These are phyloP conservation scores for Cucumis melo DNA, from an alignment of 306 rosid genomes.

Conservation along the genomic window DNA sequence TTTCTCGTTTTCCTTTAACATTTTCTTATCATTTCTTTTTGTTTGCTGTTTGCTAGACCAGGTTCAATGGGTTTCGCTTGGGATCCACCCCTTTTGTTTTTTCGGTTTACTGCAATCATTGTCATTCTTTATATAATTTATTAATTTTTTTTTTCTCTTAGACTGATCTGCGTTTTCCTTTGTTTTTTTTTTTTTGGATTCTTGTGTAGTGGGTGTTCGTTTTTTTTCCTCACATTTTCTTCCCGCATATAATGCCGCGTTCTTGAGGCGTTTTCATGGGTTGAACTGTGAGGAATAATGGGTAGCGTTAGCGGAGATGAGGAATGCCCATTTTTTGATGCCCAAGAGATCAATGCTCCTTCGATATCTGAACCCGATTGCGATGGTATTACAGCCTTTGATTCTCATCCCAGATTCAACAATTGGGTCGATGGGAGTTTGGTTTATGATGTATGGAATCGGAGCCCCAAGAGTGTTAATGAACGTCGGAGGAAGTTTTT, in stretches of 20 bases:
- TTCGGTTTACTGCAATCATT: constrained; percentile 30
- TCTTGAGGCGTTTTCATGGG: constrained; percentile 70
- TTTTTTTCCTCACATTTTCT: constrained; percentile 23
- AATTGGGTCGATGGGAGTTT: constrained; percentile 18
- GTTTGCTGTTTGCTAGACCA: constrained; percentile 20
- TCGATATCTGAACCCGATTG: constrained; percentile 35
- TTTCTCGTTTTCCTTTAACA: constrained; percentile 13
- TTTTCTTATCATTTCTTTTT: constrained; percentile 15
- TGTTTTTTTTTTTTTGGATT: constrained; percentile 30
- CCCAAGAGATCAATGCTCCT: constrained; percentile 49
- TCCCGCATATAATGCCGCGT: constrained; percentile 25
- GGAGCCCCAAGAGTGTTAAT: constrained; percentile 48
- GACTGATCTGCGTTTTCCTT: constrained; percentile 41
- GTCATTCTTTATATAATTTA: constrained; percentile 20
- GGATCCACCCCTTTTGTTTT: constrained; percentile 72
- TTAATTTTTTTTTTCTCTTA: constrained; percentile 16
- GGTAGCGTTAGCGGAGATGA: constrained; percentile 62
- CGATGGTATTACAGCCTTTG: constrained; percentile 13
- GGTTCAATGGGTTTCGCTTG: constrained; percentile 70
- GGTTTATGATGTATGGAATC: constrained; percentile 48
- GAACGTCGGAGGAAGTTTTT: constrained; percentile 62
- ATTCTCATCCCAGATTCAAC: constrained; percentile 12
- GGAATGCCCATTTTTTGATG: constrained; percentile 63
- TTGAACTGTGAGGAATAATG: constrained; percentile 57
- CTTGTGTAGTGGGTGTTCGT: constrained; percentile 34